Evolutionary conservation across 2,329 filamentous ascomycete genomes (phyloP).

Genomic region (Curvularia hawaiiensis): DNA sequence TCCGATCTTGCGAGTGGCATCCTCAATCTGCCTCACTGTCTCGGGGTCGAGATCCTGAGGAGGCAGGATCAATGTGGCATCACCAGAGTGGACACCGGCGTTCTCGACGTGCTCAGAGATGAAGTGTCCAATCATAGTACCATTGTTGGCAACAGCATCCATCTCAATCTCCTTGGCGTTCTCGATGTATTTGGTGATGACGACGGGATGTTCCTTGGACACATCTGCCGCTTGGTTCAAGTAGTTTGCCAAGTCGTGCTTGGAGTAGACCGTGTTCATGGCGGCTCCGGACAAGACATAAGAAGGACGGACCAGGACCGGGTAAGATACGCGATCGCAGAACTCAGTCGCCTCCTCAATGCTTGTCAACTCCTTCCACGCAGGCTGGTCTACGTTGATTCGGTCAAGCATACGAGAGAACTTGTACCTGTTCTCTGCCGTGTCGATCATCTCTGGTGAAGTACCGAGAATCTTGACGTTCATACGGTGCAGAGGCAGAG

Average conservation of each 20-base stretch:
- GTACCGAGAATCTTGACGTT: slow-evolving; percentile 94
- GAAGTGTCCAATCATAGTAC: slow-evolving; percentile 90
- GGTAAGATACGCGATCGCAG: slow-evolving; percentile 87
- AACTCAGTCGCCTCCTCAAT: slow-evolving; percentile 88
- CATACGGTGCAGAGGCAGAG: slow-evolving; percentile 82
- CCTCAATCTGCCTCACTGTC: slow-evolving; percentile 88
- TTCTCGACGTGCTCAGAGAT: slow-evolving; percentile 99
- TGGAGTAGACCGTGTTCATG: slow-evolving; percentile 99
- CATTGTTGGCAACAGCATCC: slow-evolving; percentile 93
- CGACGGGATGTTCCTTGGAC: slow-evolving; percentile 92
- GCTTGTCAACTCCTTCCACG: slow-evolving; percentile 97
- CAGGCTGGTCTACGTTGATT: slow-evolving; percentile 93
- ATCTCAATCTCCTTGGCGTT: slow-evolving; percentile 99
- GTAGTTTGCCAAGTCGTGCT: slow-evolving; percentile 88
- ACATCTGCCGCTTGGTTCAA: slow-evolving; percentile 91
- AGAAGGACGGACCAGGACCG: slow-evolving; percentile 91
- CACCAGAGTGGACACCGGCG: slow-evolving; percentile 96
- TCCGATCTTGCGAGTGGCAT: slow-evolving; percentile 94
- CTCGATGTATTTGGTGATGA: slow-evolving; percentile 99
- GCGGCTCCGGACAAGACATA: slow-evolving; percentile 97
- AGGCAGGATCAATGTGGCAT: slow-evolving; percentile 92
- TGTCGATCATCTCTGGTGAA: slow-evolving; percentile 98
- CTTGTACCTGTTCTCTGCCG: slow-evolving; percentile 96
- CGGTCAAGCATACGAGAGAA: slow-evolving; percentile 97
- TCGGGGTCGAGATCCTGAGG: slow-evolving; percentile 87